Evolutionary conservation across 1,284 basidiomycete species (phyloP), one percentile per base, ranked within the genome.

Genomic region (Wolfiporia cocos): DNA sequence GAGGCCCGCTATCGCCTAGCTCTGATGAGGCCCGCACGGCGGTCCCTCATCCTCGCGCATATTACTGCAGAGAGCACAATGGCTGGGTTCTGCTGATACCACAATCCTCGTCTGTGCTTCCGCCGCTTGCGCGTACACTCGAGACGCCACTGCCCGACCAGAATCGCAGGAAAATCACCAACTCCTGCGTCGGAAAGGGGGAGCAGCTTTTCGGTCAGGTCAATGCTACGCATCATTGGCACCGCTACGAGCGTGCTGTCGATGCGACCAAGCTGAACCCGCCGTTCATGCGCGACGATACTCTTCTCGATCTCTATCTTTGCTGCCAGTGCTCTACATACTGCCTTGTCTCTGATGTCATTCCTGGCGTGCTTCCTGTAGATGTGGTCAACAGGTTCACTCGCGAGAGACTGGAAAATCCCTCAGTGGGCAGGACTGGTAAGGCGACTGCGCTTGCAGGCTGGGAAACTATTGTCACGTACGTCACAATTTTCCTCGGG

Each of bases 261-360:
- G 81, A 86, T 54, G 71, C 81, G 10, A 65, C 70, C 35, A 73
- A 73, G 49, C 71, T 88, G 21, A 76, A 71, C 17, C 75, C 79
- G 14, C 77, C 81, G n/a, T 78, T 80, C 51, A 65, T 65, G 21
- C 64, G 70, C 31, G 73, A 77, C 49, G 81, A 76, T n/a, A 71
- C 71, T 44, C 57, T 84, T 19, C 62, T 90, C 29, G 85, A 89
- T 58, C 67, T 89, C 22, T 89, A 85, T 54, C 66, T 88, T 34
- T 90, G 86, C 57, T 90, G 87, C 54, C 86, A 89, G 54, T 90
- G 87, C 60, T 78, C 76, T 18, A 64, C 81, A 46, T 85, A 83
- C 55, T 77, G 80, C 47, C 66, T 86, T 34, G 80, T 75, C 2
- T 86, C 83, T 14, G 70, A 72, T 21, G 64, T 81, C 37, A 78